Conservation (phyloP, 495 filamentous ascomycete species). For the Talaromyces adpressus region DNA sequence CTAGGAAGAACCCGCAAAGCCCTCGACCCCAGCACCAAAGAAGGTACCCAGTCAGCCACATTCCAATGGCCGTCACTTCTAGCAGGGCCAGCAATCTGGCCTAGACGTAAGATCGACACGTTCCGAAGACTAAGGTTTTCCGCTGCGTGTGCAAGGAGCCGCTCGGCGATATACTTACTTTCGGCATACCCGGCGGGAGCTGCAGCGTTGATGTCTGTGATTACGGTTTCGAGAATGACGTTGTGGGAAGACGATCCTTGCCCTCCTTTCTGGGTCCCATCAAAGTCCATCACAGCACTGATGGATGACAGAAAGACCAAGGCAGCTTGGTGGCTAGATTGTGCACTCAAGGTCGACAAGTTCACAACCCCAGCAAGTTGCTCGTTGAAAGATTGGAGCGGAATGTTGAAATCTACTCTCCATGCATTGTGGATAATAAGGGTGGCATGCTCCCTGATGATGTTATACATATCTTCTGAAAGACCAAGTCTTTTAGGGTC, state of each 20-base stretch:
- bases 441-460: too few species aligned
- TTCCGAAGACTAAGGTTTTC: conserved; percentile 27
- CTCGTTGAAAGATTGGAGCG: conserved; percentile 47
- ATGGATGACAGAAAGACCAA: conserved; percentile 53
- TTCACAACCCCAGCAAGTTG: conserved; percentile 44
- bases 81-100: conserved; percentile 50
- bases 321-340: conserved; percentile 11
- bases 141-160: conserved; percentile 39
- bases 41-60: conserved; percentile 27
- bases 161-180: conserved; percentile 47
- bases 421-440: conserved; percentile 49
- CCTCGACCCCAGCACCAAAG: conserved; percentile 20
- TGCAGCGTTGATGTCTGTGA: conserved; percentile 31
- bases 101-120: conserved; percentile 42
- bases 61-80: conserved; percentile 24
- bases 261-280: not conserved
- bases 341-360: not conserved
- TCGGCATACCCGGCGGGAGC: conserved; percentile 45
- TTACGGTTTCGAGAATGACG: conserved; percentile 21
- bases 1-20: conserved; percentile 8
- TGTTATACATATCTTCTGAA: too few species aligned
- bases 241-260: not conserved
- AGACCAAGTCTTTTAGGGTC: too few species aligned
- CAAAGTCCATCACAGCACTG: conserved; percentile 29
- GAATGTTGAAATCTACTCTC: conserved; percentile 56